Base-by-base conservation (phyloP, 2,329 filamentous ascomycete species). In the Fusarium fujikuroi region DNA sequence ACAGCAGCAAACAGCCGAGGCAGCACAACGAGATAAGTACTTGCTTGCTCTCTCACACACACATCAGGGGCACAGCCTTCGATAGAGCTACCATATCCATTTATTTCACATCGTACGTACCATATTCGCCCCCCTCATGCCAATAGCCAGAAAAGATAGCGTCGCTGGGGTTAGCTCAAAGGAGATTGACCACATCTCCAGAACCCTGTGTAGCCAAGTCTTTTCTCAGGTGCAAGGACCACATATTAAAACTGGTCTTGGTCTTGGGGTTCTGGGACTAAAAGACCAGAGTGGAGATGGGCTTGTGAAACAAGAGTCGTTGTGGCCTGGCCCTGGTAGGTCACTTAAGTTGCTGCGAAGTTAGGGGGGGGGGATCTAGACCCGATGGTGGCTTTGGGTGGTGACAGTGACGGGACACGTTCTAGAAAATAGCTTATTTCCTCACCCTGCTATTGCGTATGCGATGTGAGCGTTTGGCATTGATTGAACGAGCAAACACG, bases 1-100 rank as follows among this genome's bases (percentile, higher is more conserved):
- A 36, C 54, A 58, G 18, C 30, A 36, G 54, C 34, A 63, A 47
- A 23, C 52, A 34, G n/a, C 53, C 53, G 44, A 63, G 54, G 61
- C 54, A 63, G 23, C 37, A 56, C 63, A 66, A 56, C 49, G 30
- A 65, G 28, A 62, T 66, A 63, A 58, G 63, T 66, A 65, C 34
- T n/a, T 25, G 18, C 6, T 19, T n/a, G 3, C 6, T 6, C 43
- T 7, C 30, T 32, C 30, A 34, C 32, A 5, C 23, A 10, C 21
- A 37, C 23, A 61, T 44, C 59, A 61, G 49, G 59, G 59, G 49
- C 44, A 42, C 43, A 60, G 42, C 15, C 23, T 25, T 23, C 11
- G 18, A 60, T 18, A 39, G 19, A 30, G 46, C 28, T 32, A 34
- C 32, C 15, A 12, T 30, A 40, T 57, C 54, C 54, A 57, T 52